Conservation (phyloP, 2,329 filamentous ascomycete genomes). For the Neophaeococcomyces aloes region DNA sequence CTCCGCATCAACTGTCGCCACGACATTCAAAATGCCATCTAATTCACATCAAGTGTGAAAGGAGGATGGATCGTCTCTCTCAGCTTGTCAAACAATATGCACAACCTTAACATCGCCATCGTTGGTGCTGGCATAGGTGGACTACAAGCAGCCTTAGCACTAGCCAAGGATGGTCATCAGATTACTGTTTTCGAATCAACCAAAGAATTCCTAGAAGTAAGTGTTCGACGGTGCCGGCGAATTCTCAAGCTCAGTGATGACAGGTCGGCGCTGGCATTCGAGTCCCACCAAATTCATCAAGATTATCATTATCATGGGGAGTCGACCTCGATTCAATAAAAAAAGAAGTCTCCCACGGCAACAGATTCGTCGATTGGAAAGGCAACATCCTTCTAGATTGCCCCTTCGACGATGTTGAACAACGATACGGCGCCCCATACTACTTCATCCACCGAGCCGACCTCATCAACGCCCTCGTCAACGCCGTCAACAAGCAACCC, state of each 20-base stretch:
- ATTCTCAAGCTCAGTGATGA: slow-evolving; percentile 9
- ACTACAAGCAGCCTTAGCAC: slow-evolving; percentile 18
- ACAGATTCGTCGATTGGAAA: slow-evolving; percentile 26
- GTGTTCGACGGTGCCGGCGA: neutral
- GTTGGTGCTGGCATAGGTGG: slow-evolving; percentile 20
- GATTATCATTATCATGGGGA: slow-evolving; percentile 14
- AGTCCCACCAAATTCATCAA: slow-evolving; percentile 20
- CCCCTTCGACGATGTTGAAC: slow-evolving; percentile 17
- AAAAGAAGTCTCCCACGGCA: slow-evolving; percentile 23
- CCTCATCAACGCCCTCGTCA: slow-evolving; percentile 19
- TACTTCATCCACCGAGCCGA: slow-evolving; percentile 27
- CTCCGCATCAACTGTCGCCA: no score
- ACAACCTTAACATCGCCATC: slow-evolving; percentile 13
- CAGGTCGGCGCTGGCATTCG: slow-evolving; percentile 23
- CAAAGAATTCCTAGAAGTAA: slow-evolving; percentile 18
- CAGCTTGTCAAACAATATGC: slow-evolving; percentile 3
- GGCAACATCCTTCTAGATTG: slow-evolving; percentile 22
- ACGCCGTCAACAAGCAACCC: slow-evolving; percentile 10
- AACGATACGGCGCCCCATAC: slow-evolving; percentile 24
- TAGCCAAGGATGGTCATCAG: slow-evolving; percentile 20
- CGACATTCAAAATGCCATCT: no score
- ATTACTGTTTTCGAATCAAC: slow-evolving; percentile 24
- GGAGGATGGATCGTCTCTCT: no score
- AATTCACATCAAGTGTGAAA: no score
- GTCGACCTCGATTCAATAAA: slow-evolving; percentile 17